Base-by-base conservation (phyloP, 352 stramenopile species). In the Saprolegnia parasitica region DNA sequence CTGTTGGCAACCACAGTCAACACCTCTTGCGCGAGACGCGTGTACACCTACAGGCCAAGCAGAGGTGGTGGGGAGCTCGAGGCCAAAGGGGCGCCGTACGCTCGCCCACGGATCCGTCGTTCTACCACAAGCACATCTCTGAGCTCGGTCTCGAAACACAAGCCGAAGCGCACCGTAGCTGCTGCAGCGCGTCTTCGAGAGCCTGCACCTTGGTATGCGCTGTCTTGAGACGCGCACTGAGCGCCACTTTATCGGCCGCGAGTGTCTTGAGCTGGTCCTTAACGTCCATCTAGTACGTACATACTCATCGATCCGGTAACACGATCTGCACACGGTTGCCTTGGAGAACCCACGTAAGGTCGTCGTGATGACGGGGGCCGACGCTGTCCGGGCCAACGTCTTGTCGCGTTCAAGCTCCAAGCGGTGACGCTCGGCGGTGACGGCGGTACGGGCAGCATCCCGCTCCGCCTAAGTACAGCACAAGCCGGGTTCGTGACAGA, bases 401-500 rank as follows among this genome's bases (percentile, higher is more conserved):
- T 15, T n/a, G 13, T 49, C 42, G 13, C 13, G 11, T 9, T 60
- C 52, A 60, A 15, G 13, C 40, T 70, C 15, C 26, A n/a, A 9
- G 20, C 54, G 26, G 2, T 1, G 4, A 62, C 11, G 8, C 26
- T 61, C 46, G 18, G 26, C 50, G 40, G 63, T n/a, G 40, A 39
- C 21, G 40, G n/a, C 8, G 40, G 24, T 46, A 45, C 40, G 32
- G 32, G 63, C 49, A 10, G 54, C 52, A 24, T 70, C 52, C 29
- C 63, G 63, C 54, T 70, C 63, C 5, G 32, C 13, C 63, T 70
- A n/a, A n/a, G n/a, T n/a, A n/a, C n/a, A n/a, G n/a, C n/a, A 67
- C 37, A 24, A 62, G 0, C 13, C 16, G 10, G 5, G 10, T 52
- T 29, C 0, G 16, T 68, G 13, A 68, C 24, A 16, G 32, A 37